Evolutionary conservation across 768 basidiomycete species (phyloP), one percentile per base, ranked within the genome.

Genomic region (Melanogaster broomeanus): DNA sequence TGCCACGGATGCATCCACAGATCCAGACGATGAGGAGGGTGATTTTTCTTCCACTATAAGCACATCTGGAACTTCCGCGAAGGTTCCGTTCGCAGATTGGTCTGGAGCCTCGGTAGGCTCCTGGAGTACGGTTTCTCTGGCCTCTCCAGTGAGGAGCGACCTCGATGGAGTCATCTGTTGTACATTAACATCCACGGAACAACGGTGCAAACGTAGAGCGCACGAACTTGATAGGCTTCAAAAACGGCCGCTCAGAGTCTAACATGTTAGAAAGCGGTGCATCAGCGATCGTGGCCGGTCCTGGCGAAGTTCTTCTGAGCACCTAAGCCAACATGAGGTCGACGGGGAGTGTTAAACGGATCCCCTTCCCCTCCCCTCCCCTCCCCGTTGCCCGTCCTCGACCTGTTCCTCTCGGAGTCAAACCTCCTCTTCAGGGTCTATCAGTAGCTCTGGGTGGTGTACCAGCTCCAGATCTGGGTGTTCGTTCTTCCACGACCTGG

Each of bases 141-240:
- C 42, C 18, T 63, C 46, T 35, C 57, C 42, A 5, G 44, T 25
- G 9, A 51, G 47, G 7, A 22, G 30, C 6, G 40, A 31, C 19
- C 27, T 5, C 1, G 53, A 30, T 27, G 49, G 22, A 1, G 49
- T 25, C 3, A 24, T 30, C 9, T 40, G 28, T 19, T 39, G 38
- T 6, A 33, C 12, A 4, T 2, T 24, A 40, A 42, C 2, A 52
- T 28, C 21, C 18, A 24, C 30, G 8, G n/a, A 19, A 22, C 19
- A 77, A 66, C 48, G 78, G 70, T 2, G 78, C 81, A 38, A 76
- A 45, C 11, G 76, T 72, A 0, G 86, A 82, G 16, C 74, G 82
- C 12, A 92, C 87, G 57, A 93, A 92, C 12, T 70, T 69, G 56
- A 93, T 72, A 0, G 89, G 90, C n/a, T 74, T 73, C 16, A 91